These are phyloP conservation scores for Maudiozyma barnettii DNA, from an alignment of 805 yeast genomes.

Conservation along the genomic window DNA sequence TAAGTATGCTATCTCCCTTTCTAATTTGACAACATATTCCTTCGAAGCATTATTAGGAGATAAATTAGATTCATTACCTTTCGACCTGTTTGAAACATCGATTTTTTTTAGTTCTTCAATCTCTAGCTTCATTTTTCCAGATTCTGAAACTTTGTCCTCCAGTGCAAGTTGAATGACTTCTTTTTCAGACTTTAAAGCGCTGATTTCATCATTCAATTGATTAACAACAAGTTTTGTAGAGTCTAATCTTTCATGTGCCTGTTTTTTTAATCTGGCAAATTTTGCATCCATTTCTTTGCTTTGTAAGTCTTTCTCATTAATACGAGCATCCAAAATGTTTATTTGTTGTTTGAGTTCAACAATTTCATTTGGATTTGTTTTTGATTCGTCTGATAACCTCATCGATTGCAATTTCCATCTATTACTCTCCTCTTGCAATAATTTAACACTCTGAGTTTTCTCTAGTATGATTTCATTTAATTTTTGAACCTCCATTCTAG, in stretches of 20 bases:
- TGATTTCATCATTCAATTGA: constrained; percentile 32
- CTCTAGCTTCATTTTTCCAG: not conserved
- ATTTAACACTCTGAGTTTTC: constrained; percentile 14
- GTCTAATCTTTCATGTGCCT: constrained; percentile 30
- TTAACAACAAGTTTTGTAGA: constrained; percentile 28
- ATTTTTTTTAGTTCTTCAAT: not conserved
- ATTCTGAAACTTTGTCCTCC: not conserved
- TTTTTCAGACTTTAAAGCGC: constrained; percentile 2
- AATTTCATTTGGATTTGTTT: not conserved
- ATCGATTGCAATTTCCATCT: constrained; percentile 15
- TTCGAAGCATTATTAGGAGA: not conserved
- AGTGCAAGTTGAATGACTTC: not conserved
- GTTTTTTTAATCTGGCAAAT: constrained; percentile 26
- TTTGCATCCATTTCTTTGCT: constrained; percentile 29
- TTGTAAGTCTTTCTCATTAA: constrained; percentile 14
- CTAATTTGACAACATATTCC: not conserved
- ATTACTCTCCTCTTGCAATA: constrained; percentile 12
- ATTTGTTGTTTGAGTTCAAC: not conserved
- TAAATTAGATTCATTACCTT: not conserved
- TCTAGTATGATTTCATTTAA: constrained; percentile 9
- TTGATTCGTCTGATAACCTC: constrained; percentile 8
- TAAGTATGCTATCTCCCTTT: constrained; percentile 13
- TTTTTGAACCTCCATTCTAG: not conserved
- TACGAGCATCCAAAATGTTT: constrained; percentile 7
- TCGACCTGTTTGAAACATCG: not conserved